phyloP scores from a whole-genome alignment of 352 stramenopile genomes.

The Globisporangium orthogonon region DNA sequence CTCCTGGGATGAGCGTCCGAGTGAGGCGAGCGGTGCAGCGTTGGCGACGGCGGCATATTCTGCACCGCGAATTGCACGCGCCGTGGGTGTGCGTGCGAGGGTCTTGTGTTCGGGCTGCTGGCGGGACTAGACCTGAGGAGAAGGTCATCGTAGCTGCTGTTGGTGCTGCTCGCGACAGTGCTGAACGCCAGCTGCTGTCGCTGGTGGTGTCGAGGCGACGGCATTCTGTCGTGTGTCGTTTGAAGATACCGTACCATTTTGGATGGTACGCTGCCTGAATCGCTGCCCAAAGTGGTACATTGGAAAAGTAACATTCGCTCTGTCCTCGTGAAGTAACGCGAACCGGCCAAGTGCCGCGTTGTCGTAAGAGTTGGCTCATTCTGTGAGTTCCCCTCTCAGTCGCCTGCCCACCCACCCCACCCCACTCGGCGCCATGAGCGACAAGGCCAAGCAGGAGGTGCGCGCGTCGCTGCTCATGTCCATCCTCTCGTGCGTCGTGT shows the following conservation, averaged over 20 bases:
- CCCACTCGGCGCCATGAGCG: slow-evolving; percentile 20
- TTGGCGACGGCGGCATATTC: slow-evolving; percentile 28
- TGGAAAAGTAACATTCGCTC: no score
- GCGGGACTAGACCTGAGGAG: no score
- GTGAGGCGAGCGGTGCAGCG: slow-evolving; percentile 22
- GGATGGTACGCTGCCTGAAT: no score
- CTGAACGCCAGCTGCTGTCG: not conserved
- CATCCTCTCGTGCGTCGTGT: slow-evolving; percentile 73
- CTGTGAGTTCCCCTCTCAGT: not conserved
- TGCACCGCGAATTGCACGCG: slow-evolving; percentile 48
- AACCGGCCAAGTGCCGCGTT: not conserved
- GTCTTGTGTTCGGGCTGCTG: not conserved
- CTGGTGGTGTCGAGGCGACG: not conserved
- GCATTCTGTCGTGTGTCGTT: not conserved
- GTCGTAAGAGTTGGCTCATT: not conserved
- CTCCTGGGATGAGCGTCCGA: not conserved
- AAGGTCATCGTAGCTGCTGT: not conserved
- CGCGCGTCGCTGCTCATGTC: slow-evolving; percentile 64
- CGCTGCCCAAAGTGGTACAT: no score
- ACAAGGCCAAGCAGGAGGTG: slow-evolving; percentile 36
- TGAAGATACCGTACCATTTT: not conserved
- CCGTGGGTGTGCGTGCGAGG: not conserved
- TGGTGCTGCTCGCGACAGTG: not conserved
- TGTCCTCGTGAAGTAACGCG: not conserved
- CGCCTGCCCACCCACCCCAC: not conserved